A percentile compares a stretch with the other conserved stretches of the same genome.
Conservation (phyloP, 2,329 filamentous ascomycete species). For the Lanzia echinophila region DNA sequence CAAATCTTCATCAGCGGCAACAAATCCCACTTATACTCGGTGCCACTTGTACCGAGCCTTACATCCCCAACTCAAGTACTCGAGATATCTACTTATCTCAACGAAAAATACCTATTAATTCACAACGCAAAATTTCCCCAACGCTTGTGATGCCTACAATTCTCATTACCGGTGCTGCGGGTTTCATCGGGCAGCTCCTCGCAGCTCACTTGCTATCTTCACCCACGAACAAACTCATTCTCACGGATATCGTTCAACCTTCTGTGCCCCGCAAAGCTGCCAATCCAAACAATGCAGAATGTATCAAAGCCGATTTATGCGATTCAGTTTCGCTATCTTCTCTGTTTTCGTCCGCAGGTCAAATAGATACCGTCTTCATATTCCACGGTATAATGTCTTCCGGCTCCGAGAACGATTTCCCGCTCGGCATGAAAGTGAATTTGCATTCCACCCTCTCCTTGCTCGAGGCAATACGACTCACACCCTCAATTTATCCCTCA, state of each 20-base stretch:
- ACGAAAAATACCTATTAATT: too few relatives aligned
- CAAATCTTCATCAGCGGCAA: too few relatives aligned
- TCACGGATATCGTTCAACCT: conserved; percentile 51
- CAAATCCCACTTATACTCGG: too few relatives aligned
- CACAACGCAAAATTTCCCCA: background rate
- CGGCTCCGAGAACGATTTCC: conserved; percentile 52
- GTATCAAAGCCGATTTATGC: conserved; percentile 32
- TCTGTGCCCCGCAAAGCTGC: conserved; percentile 38
- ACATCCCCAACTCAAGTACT: too few relatives aligned
- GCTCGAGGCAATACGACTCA: conserved; percentile 43
- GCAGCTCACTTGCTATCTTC: conserved; percentile 44
- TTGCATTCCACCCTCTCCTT: conserved; percentile 49
- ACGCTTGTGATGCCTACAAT: conserved; percentile 32
- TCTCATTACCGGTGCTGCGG: conserved; percentile 57
- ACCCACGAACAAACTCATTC: conserved; percentile 39
- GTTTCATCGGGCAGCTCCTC: conserved; percentile 58
- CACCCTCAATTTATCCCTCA: conserved; percentile 20
- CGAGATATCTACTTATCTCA: too few relatives aligned
- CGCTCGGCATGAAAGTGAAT: conserved; percentile 49
- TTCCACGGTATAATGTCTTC: conserved; percentile 61
- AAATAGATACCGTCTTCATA: conserved; percentile 45
- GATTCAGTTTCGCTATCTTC: conserved; percentile 26
- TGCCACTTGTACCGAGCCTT: too few relatives aligned
- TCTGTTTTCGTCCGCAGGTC: conserved; percentile 26
- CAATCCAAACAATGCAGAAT: conserved; percentile 21